These are phyloP conservation scores for Penicillium macrosclerotiorum DNA, from an alignment of 495 filamentous ascomycete species.

Conservation along the genomic window DNA sequence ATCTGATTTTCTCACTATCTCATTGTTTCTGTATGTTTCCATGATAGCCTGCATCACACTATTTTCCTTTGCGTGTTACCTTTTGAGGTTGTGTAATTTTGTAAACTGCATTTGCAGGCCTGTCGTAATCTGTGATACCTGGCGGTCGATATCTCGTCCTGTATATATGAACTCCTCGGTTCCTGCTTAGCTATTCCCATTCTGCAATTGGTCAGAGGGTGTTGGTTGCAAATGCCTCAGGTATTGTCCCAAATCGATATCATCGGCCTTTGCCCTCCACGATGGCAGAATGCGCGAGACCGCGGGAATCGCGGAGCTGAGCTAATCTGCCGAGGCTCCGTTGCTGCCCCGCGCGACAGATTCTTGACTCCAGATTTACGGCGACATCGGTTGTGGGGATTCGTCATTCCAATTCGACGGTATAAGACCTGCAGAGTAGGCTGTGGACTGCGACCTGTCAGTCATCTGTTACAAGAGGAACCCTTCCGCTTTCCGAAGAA, in stretches of 20 bases:
- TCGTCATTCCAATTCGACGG: too few relatives aligned
- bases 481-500: too few relatives aligned
- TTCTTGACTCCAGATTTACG: not conserved
- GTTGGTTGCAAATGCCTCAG: too few relatives aligned
- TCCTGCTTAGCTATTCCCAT: too few relatives aligned
- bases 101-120: not conserved
- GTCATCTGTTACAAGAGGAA: too few relatives aligned
- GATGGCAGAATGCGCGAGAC: not conserved
- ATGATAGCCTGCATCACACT: constrained; percentile 42
- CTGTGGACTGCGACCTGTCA: not conserved
- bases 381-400: constrained; percentile 4
- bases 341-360: constrained; percentile 17
- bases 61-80: constrained; percentile 35
- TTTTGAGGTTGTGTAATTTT: not conserved
- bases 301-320: constrained; percentile 13
- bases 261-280: not conserved
- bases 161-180: too few relatives aligned
- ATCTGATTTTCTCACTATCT: constrained; percentile 38
- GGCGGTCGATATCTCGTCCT: too few relatives aligned
- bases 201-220: too few relatives aligned
- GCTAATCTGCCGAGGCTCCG: constrained; percentile 32
- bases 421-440: too few relatives aligned
- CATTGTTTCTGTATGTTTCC: constrained; percentile 41
- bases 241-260: too few relatives aligned
- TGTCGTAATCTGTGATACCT: too few relatives aligned